Conservation (phyloP, 805 yeast species). For the Candida odintsovae region DNA sequence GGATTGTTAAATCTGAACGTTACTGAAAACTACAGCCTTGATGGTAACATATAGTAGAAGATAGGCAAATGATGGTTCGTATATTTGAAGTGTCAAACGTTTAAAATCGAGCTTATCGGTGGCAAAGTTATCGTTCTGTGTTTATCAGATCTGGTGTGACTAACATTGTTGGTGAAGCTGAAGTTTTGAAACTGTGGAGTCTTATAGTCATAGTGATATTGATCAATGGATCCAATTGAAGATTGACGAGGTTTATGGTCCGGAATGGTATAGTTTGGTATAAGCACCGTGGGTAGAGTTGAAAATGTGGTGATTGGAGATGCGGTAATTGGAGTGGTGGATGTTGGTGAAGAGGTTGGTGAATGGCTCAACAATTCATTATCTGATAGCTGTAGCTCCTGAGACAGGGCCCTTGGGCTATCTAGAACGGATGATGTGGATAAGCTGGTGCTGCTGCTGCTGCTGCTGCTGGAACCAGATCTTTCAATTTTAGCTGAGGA, state of each 20-base stretch:
- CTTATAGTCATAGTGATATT: constrained; percentile 1
- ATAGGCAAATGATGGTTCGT: too few species aligned
- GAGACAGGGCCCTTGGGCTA: neutral
- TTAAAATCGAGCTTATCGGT: constrained; percentile 1
- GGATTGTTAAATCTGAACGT: too few species aligned
- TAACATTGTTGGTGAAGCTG: neutral
- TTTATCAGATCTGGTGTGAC: neutral
- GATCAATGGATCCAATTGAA: neutral
- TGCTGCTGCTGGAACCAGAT: neutral
- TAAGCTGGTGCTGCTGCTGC: neutral
- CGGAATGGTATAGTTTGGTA: neutral
- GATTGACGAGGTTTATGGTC: neutral
- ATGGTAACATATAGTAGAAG: too few species aligned
- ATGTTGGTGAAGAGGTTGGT: neutral
- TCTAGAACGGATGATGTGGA: neutral
- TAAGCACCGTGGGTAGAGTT: neutral
- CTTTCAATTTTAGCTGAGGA: neutral
- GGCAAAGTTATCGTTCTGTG: neutral
- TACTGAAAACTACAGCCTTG: too few species aligned
- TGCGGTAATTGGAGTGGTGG: neutral
- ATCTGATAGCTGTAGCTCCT: neutral
- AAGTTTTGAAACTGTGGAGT: neutral
- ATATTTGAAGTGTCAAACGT: neutral
- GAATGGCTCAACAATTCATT: neutral
- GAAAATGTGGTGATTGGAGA: neutral